Conservation (phyloP, 257 asterid species). For the Capsicum rhomboideum region DNA sequence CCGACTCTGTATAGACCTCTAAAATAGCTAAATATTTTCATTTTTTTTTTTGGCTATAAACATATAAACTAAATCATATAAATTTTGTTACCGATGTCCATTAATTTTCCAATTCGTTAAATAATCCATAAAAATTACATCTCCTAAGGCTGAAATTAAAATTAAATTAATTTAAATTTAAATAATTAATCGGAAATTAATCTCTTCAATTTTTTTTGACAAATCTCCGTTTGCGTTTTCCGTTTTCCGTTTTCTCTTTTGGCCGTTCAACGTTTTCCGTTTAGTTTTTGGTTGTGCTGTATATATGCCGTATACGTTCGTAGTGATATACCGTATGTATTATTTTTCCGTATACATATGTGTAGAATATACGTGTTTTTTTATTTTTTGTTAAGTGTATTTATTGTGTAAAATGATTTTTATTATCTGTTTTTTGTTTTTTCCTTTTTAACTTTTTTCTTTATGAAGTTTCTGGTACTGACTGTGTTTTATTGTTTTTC, state of each 20-base stretch:
- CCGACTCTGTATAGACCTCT: constrained; percentile 7
- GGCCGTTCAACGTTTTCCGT: not conserved
- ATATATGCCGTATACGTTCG: not conserved
- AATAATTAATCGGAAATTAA: not conserved
- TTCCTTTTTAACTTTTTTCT: too few species aligned
- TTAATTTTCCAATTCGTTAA: not conserved
- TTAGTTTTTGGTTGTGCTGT: not conserved
- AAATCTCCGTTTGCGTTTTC: too few species aligned
- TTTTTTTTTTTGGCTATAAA: not conserved
- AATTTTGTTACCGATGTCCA: not conserved
- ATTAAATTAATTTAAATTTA: not conserved
- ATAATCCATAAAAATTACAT: not conserved
- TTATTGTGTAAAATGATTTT: not conserved
- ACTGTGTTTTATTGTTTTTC: not conserved
- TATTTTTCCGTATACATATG: not conserved
- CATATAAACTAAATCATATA: not conserved
- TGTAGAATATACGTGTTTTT: not conserved
- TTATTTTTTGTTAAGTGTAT: not conserved
- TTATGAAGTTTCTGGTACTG: not conserved
- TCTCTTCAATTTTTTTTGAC: too few species aligned
- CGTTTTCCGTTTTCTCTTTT: too few species aligned
- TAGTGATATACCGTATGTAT: not conserved
- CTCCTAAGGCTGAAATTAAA: not conserved
- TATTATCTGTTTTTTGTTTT: not conserved
- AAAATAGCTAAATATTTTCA: not conserved